These are phyloP conservation scores for Torulaspora quercuum DNA, from an alignment of 805 yeast genomes.

Conservation along the genomic window DNA sequence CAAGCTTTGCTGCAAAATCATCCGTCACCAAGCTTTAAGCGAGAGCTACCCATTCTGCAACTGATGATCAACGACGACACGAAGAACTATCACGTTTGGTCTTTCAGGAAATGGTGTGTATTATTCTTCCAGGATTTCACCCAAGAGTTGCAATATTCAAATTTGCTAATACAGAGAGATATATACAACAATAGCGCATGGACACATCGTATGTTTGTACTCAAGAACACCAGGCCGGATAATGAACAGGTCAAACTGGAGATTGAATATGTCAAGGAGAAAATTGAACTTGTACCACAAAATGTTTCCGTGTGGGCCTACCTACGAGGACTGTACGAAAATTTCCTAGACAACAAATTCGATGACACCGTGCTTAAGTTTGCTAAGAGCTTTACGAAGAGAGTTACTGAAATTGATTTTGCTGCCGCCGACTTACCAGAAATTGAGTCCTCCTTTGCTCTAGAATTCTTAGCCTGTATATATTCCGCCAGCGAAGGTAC, in stretches of 20 bases:
- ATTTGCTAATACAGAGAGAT: slow-evolving; percentile 52
- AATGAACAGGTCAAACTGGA: slow-evolving; percentile 43
- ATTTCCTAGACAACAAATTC: slow-evolving; percentile 23
- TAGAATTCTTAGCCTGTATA: slow-evolving; percentile 58
- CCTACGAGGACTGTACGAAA: slow-evolving; percentile 53
- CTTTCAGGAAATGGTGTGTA: slow-evolving; percentile 83
- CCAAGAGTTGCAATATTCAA: slow-evolving; percentile 52
- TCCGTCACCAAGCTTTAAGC: slow-evolving; percentile 32
- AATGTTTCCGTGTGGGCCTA: slow-evolving; percentile 89
- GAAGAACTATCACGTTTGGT: slow-evolving; percentile 96
- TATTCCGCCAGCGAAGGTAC: slow-evolving; percentile 34
- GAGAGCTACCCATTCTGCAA: slow-evolving; percentile 64
- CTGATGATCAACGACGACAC: slow-evolving; percentile 72
- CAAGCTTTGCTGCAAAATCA: slow-evolving; percentile 53
- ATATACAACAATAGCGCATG: slow-evolving; percentile 90
- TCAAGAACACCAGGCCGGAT: slow-evolving; percentile 30
- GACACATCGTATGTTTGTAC: slow-evolving; percentile 74
- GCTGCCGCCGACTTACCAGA: slow-evolving; percentile 24
- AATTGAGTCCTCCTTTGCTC: slow-evolving; percentile 55
- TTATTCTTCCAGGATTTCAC: slow-evolving; percentile 48
- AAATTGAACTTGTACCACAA: slow-evolving; percentile 64
- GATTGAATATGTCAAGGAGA: slow-evolving; percentile 46
- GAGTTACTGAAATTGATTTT: slow-evolving; percentile 21
- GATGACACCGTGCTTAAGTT: slow-evolving; percentile 45
- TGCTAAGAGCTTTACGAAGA: slow-evolving; percentile 42